These are phyloP conservation scores for Deinandra increscens DNA, from an alignment of 129 eudicot species.

Conservation along the genomic window DNA sequence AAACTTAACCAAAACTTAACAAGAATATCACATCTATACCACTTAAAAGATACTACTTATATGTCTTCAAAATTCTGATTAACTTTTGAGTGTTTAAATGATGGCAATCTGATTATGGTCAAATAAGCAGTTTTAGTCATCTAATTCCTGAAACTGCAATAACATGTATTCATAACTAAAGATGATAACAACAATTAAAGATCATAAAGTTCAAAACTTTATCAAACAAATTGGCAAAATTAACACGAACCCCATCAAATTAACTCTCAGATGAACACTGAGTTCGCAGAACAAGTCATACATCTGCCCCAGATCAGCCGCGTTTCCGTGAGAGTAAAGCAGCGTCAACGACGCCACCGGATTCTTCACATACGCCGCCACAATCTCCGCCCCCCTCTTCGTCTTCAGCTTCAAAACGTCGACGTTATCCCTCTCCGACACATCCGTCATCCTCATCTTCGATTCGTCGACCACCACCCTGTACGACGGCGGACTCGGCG, in stretches of 20 bases:
- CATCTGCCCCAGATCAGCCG: conserved; percentile 99
- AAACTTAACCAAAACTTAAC: not conserved
- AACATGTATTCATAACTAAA: no score
- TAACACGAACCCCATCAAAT: conserved; percentile 71
- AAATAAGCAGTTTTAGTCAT: not conserved
- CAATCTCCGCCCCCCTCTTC: conserved; percentile 70
- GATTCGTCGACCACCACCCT: conserved; percentile 52
- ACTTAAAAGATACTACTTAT: not conserved
- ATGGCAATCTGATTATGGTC: not conserved
- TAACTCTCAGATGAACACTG: conserved; percentile 79
- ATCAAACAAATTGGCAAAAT: not conserved
- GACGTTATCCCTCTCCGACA: conserved; percentile 68
- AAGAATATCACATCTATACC: not conserved
- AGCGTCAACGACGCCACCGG: conserved; percentile 76
- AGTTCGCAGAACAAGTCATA: conserved; percentile 77
- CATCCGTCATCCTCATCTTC: conserved; percentile 68
- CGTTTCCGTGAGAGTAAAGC: conserved; percentile 93
- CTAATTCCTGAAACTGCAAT: no score
- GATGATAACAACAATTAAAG: not conserved
- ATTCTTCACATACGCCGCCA: conserved; percentile 71
- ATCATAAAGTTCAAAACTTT: conserved; percentile 1
- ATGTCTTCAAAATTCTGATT: not conserved
- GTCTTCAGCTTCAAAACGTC: conserved; percentile 82
- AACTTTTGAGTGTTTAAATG: no score
- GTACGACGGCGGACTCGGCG: conserved; percentile 93